phyloP scores from a whole-genome alignment of 108 stramenopile genomes.

The Thalassiosira profunda region DNA sequence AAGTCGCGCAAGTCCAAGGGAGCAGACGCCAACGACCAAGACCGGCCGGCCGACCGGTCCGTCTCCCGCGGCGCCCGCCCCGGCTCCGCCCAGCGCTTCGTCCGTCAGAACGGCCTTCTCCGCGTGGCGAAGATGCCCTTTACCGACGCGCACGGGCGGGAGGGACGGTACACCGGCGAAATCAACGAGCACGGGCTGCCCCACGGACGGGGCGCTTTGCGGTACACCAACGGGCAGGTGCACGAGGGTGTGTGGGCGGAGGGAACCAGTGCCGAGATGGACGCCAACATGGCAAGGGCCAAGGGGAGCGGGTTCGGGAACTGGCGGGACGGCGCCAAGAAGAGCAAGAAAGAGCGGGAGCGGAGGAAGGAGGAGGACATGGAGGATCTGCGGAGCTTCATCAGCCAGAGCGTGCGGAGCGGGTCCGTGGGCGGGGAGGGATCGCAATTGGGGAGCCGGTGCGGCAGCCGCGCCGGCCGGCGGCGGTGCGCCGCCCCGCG shows the following conservation, averaged over 20 bases:
- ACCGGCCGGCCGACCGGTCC: background rate
- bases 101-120: conserved; percentile 3
- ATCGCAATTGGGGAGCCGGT: background rate
- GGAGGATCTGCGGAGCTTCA: conserved; percentile 9
- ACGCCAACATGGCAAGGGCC: background rate
- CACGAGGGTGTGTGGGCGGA: conserved; percentile 55
- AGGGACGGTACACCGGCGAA: conserved; percentile 62
- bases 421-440: background rate
- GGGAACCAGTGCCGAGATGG: conserved; percentile 25
- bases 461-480: background rate
- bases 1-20: conserved; percentile 8
- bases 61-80: background rate
- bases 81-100: background rate
- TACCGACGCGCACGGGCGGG: conserved; percentile 60
- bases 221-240: conserved; percentile 57
- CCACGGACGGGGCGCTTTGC: conserved; percentile 60
- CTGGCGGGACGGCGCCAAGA: conserved; percentile 13
- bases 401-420: background rate
- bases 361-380: conserved; percentile 19
- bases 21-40: conserved; percentile 1
- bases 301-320: conserved; percentile 17
- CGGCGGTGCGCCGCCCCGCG: background rate
- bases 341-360: conserved; percentile 5
- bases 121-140: conserved; percentile 45
- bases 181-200: conserved; percentile 56